A percentile compares a stretch with the other conserved stretches of the same genome.
Evolutionary conservation across 306 rosid genomes (phyloP).

Genomic region (Lathyrus oleraceus): DNA sequence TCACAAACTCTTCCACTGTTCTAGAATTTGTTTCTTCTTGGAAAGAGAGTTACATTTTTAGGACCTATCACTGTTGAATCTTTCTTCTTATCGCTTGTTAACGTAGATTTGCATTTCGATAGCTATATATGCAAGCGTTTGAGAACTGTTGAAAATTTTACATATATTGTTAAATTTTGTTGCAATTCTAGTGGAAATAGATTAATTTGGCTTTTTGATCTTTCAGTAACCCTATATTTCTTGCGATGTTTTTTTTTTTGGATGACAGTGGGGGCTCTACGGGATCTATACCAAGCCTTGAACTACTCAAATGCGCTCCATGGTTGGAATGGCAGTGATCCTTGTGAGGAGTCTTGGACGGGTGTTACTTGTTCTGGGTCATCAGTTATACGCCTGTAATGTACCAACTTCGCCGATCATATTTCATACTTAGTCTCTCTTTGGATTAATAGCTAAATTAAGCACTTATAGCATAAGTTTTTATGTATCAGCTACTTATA

Average conservation of each 20-base stretch:
- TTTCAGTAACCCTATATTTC: constrained; percentile 18
- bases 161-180: background rate
- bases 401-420: constrained; percentile 6
- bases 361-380: constrained; percentile 83
- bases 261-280: constrained; percentile 65
- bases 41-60: too few relatives aligned
- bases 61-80: background rate
- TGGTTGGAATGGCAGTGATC: constrained; percentile 79
- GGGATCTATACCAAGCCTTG: constrained; percentile 62
- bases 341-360: constrained; percentile 82
- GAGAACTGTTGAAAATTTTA: background rate
- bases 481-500: background rate
- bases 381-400: constrained; percentile 78
- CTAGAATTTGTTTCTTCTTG: too few relatives aligned
- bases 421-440: background rate
- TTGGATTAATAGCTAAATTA: background rate
- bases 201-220: background rate
- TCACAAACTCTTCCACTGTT: constrained; percentile 1
- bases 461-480: background rate
- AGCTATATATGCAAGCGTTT: background rate
- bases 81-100: background rate
- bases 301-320: constrained; percentile 56
- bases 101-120: constrained; percentile 1
- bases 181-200: background rate
- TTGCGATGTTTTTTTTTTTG: constrained; percentile 9